These are phyloP conservation scores for Berberis thunbergii DNA, from an alignment of 164 flowering plant species.

Conservation along the genomic window DNA sequence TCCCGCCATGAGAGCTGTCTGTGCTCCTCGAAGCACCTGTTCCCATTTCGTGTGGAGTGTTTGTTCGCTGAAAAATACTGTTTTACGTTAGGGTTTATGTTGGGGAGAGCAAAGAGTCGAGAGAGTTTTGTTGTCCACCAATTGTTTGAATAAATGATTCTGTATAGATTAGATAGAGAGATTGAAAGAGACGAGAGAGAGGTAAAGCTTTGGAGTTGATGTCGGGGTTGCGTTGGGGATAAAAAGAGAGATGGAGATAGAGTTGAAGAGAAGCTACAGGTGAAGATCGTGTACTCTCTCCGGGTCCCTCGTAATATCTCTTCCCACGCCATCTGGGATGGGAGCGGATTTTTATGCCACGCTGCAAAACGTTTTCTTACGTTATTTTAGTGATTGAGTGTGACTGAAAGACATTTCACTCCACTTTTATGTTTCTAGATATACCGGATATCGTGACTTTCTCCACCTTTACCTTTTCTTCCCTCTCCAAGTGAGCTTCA, in stretches of 20 bases:
- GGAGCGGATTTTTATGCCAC: no score
- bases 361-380: no score
- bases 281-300: neutral
- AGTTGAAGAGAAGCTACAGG: neutral
- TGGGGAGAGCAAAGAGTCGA: no score
- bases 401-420: no score
- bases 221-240: neutral
- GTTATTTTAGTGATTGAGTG: no score
- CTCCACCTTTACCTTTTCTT: no score
- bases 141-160: neutral
- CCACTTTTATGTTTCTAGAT: no score
- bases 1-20: conserved; percentile 47
- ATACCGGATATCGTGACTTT: no score
- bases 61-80: neutral
- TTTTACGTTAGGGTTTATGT: neutral
- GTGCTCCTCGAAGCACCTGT: conserved; percentile 54
- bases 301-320: neutral
- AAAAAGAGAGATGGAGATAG: neutral
- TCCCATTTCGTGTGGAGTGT: conserved; percentile 36
- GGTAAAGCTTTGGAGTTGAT: neutral
- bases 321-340: neutral
- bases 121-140: no score
- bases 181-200: neutral
- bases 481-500: no score
- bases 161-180: neutral